These are phyloP conservation scores for Lactarius akahatsu DNA, from an alignment of 768 basidiomycete species.

Conservation along the genomic window DNA sequence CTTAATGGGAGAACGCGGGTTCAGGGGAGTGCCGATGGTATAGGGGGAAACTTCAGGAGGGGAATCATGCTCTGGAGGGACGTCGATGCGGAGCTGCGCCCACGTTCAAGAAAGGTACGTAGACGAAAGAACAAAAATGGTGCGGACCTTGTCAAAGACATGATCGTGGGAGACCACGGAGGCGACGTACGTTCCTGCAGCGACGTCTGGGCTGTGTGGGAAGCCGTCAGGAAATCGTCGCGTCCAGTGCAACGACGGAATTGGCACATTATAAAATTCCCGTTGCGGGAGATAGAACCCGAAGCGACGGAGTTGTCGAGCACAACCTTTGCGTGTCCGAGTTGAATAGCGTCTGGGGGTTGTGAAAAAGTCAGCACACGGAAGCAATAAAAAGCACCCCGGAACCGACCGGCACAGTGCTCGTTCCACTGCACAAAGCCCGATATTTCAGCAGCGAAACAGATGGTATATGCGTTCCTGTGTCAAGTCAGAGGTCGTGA, in stretches of 20 bases:
- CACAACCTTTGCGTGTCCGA: conserved; percentile 58
- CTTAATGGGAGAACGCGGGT: conserved; percentile 52
- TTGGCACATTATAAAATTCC: conserved; percentile 66
- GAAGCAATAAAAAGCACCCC: not conserved
- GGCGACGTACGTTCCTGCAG: conserved; percentile 66
- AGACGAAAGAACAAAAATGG: conserved; percentile 5
- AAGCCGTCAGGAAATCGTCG: conserved; percentile 2
- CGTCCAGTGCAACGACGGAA: not conserved
- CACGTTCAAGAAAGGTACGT: not conserved
- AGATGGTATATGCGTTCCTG: conserved; percentile 16
- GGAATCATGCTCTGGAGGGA: conserved; percentile 43
- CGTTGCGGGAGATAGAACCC: conserved; percentile 55
- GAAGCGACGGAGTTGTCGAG: conserved; percentile 58
- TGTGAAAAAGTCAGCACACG: conserved; percentile 21
- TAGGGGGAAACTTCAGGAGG: conserved; percentile 60
- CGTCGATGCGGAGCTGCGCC: conserved; percentile 65
- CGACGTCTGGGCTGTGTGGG: conserved; percentile 57
- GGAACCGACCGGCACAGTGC: conserved; percentile 54
- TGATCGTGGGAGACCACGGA: conserved; percentile 67
- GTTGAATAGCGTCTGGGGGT: conserved; percentile 33
- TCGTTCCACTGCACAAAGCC: conserved; percentile 72
- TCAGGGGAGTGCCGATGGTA: conserved; percentile 64
- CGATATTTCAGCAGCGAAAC: conserved; percentile 51
- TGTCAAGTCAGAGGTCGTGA: not conserved
- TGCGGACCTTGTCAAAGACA: conserved; percentile 64